Conservation (phyloP, 768 basidiomycete genomes). For the Leucosporidium creatinivorum region DNA sequence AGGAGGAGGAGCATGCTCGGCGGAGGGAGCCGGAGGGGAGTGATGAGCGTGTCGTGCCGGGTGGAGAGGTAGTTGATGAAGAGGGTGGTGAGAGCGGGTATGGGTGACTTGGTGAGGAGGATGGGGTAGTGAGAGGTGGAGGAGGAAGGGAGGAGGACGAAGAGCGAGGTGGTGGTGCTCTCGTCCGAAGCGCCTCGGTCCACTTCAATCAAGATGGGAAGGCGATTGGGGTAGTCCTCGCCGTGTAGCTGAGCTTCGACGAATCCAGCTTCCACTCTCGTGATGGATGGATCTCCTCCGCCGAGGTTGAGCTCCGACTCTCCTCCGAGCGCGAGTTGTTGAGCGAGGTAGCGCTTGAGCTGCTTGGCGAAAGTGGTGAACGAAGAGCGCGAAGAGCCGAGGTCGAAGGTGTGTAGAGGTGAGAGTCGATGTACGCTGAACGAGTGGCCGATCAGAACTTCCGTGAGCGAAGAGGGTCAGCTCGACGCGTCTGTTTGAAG, state of each 20-base stretch:
- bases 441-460: neutral
- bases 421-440: neutral
- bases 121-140: neutral
- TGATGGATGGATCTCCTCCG: neutral
- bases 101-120: neutral
- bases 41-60: conserved; percentile 1
- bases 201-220: neutral
- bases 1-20: conserved; percentile 58
- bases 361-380: neutral
- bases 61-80: conserved; percentile 2
- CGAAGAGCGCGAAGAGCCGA: neutral
- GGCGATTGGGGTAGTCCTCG: neutral
- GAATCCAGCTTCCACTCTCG: conserved; percentile 6
- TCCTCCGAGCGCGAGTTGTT: neutral
- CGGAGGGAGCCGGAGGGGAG: conserved; percentile 3
- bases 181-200: conserved; percentile 1
- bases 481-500: neutral
- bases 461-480: neutral
- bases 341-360: neutral
- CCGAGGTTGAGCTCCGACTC: neutral
- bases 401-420: neutral
- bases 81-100: neutral
- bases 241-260: neutral
- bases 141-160: conserved; percentile 5
- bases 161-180: conserved; percentile 2